These are phyloP conservation scores for Pseudocercospora macadamiae DNA, from an alignment of 2,329 filamentous ascomycete species.

Conservation along the genomic window DNA sequence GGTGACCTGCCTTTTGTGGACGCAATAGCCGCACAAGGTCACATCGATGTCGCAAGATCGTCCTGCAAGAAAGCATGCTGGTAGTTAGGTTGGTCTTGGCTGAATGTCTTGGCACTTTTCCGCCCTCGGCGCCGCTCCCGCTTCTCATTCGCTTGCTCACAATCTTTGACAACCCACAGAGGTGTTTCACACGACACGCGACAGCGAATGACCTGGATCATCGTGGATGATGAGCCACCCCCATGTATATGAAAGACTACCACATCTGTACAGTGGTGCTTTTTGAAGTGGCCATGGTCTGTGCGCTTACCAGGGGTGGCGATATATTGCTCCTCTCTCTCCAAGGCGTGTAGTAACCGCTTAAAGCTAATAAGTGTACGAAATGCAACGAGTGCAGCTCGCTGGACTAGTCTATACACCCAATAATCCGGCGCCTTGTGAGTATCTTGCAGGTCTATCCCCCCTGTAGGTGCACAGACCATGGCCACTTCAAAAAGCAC, in stretches of 20 bases:
- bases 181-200: constrained; percentile 3
- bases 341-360: too few relatives aligned
- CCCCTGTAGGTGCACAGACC: too few relatives aligned
- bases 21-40: constrained; percentile 13
- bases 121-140: background rate
- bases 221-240: background rate
- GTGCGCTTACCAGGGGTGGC: too few relatives aligned
- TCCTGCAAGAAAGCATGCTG: constrained; percentile 5
- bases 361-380: too few relatives aligned
- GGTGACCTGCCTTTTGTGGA: constrained; percentile 17
- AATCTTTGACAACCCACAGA: constrained; percentile 2
- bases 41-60: constrained; percentile 16
- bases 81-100: constrained; percentile 2
- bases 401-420: too few relatives aligned
- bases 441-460: too few relatives aligned
- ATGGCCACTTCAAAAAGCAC: too few relatives aligned
- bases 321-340: too few relatives aligned
- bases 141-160: constrained; percentile 12
- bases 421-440: too few relatives aligned
- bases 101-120: constrained; percentile 2
- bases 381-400: too few relatives aligned
- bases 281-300: too few relatives aligned
- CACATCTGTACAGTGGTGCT: constrained; percentile 4
- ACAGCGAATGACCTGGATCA: constrained; percentile 5
- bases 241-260: constrained; percentile 1